Conservation (phyloP, 2,329 filamentous ascomycete species). For the Teratosphaeria pseudoeucalypti region DNA sequence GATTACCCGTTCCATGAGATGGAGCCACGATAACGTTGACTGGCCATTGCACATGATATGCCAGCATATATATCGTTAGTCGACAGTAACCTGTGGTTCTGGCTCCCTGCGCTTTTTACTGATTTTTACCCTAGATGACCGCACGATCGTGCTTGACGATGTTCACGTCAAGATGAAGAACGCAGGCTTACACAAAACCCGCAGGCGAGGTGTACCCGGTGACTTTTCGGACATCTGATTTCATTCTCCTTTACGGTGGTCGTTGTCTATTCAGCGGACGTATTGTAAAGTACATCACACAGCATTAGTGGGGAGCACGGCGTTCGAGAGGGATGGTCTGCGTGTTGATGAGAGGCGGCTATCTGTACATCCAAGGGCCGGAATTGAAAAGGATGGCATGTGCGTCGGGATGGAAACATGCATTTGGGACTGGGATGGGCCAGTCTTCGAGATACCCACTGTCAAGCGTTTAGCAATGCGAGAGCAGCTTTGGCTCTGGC, state of each 20-base stretch:
- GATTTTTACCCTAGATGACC: constrained; percentile 1
- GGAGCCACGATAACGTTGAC: neutral
- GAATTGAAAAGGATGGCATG: neutral
- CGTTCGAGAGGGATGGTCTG: neutral
- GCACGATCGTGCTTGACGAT: constrained; percentile 1
- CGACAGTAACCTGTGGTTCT: neutral
- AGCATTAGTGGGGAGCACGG: neutral
- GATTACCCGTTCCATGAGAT: constrained; percentile 11
- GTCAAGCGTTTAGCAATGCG: neutral
- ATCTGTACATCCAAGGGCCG: neutral
- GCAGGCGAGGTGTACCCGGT: constrained; percentile 10
- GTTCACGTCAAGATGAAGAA: constrained; percentile 2
- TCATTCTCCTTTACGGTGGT: neutral
- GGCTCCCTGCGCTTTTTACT: neutral
- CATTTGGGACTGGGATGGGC: neutral
- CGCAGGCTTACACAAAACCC: constrained; percentile 6
- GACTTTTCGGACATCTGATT: constrained; percentile 12
- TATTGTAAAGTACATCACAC: constrained; percentile 3
- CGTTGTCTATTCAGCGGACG: neutral
- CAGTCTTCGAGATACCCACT: neutral
- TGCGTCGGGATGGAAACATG: neutral
- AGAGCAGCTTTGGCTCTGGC: neutral
- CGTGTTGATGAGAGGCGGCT: neutral
- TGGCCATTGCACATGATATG: constrained; percentile 1
- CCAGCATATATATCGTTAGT: neutral